These are phyloP conservation scores for Xylariaceae sp. DNA, from an alignment of 2,329 filamentous ascomycete species.

Conservation along the genomic window DNA sequence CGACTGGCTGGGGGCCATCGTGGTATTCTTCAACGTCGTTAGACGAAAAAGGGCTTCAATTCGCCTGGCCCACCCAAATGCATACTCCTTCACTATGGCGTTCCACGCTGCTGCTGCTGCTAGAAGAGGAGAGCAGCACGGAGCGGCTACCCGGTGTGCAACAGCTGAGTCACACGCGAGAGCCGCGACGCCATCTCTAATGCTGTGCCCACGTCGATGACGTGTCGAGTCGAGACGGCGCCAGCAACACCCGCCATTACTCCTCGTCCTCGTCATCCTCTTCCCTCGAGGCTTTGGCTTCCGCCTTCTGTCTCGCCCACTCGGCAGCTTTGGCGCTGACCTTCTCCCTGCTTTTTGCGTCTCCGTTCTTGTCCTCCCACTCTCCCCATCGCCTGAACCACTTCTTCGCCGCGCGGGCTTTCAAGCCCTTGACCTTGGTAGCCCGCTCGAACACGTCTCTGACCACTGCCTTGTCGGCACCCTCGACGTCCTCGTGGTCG, in stretches of 20 bases:
- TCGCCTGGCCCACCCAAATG: too few relatives aligned
- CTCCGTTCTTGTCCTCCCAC: slow-evolving; percentile 73
- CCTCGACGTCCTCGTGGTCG: slow-evolving; percentile 66
- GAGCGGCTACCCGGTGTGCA: too few relatives aligned
- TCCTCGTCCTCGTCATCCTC: slow-evolving; percentile 27
- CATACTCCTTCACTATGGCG: too few relatives aligned
- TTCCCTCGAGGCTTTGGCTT: slow-evolving; percentile 25
- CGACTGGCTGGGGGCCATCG: too few relatives aligned
- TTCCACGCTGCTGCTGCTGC: too few relatives aligned
- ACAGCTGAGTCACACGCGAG: too few relatives aligned
- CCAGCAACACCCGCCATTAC: slow-evolving; percentile 2
- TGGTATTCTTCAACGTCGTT: too few relatives aligned
- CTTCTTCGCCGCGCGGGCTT: slow-evolving; percentile 73
- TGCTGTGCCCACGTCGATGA: too few relatives aligned
- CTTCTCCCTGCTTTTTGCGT: slow-evolving; percentile 60
- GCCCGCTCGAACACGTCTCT: slow-evolving; percentile 79
- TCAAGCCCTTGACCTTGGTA: slow-evolving; percentile 60
- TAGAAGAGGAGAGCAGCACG: too few relatives aligned
- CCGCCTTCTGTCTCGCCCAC: slow-evolving; percentile 51
- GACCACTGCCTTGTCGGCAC: slow-evolving; percentile 46
- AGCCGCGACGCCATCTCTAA: too few relatives aligned
- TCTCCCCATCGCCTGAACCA: slow-evolving; percentile 90
- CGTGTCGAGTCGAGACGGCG: not conserved
- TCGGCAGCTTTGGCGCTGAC: slow-evolving; percentile 64
- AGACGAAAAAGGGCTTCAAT: too few relatives aligned